These are phyloP conservation scores for Podospora fimiseda DNA, from an alignment of 495 filamentous ascomycete species.

Conservation along the genomic window DNA sequence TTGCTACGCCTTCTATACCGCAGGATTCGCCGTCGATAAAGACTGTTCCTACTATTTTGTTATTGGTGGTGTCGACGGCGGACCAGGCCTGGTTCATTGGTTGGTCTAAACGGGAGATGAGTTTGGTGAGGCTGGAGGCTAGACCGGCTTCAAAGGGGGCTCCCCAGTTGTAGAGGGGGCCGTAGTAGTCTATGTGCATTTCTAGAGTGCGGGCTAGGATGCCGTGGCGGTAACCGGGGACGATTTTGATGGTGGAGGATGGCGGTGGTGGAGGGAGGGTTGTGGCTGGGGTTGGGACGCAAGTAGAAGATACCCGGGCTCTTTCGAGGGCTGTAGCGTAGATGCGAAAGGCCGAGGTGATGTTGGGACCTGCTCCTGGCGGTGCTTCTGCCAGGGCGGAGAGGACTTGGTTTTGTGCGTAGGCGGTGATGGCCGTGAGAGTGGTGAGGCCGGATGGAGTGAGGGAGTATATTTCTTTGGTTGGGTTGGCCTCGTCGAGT, in stretches of 20 bases:
- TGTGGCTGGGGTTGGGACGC: neutral
- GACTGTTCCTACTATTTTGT: constrained; percentile 24
- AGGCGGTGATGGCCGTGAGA: constrained; percentile 13
- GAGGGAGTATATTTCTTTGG: constrained; percentile 2
- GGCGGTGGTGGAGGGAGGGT: constrained; percentile 1
- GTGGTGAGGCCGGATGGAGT: constrained; percentile 9
- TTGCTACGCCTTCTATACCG: constrained; percentile 9
- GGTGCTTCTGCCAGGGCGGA: constrained; percentile 12
- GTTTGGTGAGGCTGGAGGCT: constrained; percentile 3
- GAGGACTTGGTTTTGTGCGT: constrained; percentile 17
- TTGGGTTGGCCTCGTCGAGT: neutral
- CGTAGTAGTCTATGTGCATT: constrained; percentile 29
- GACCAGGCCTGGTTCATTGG: constrained; percentile 24
- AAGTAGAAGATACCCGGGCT: neutral
- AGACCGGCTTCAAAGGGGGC: constrained; percentile 20
- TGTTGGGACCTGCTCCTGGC: constrained; percentile 4
- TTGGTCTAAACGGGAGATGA: constrained; percentile 18
- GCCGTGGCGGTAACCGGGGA: constrained; percentile 27
- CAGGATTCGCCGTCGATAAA: constrained; percentile 25
- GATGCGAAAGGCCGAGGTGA: constrained; percentile 15
- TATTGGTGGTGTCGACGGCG: constrained; percentile 7
- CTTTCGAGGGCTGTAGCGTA: constrained; percentile 19
- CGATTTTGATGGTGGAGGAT: constrained; percentile 13
- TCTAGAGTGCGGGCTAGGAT: constrained; percentile 25
- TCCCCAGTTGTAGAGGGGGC: constrained; percentile 17